A percentile compares a stretch with the other conserved stretches of the same genome.
Conservation (phyloP, 441 rosid species). For the Biscutella laevigata region DNA sequence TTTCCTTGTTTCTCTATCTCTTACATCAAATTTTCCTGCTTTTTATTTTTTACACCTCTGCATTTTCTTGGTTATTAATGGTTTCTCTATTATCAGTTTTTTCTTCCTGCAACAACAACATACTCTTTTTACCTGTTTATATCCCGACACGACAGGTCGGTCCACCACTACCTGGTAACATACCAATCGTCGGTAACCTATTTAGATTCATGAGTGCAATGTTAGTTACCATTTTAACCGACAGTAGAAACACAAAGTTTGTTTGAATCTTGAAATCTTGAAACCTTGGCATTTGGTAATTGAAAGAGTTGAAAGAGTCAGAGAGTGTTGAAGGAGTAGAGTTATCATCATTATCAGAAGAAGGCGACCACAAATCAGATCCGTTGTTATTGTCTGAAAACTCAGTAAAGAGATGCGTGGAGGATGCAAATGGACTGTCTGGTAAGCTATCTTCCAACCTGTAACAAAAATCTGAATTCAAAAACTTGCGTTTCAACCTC, state of each 20-base stretch:
- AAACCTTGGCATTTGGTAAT: slow-evolving; percentile 71
- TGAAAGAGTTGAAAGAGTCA: slow-evolving; percentile 31
- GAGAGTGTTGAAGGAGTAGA: slow-evolving; percentile 29
- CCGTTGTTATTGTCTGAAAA: slow-evolving; percentile 19
- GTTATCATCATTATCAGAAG: slow-evolving; percentile 34
- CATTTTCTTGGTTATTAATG: slow-evolving; percentile 15
- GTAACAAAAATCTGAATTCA: slow-evolving; percentile 19
- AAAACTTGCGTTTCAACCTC: neutral
- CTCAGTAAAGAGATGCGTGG: slow-evolving; percentile 21
- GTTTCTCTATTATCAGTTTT: slow-evolving; percentile 26
- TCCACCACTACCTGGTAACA: slow-evolving; percentile 63
- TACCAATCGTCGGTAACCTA: slow-evolving; percentile 44
- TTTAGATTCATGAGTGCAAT: neutral
- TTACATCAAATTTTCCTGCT: slow-evolving; percentile 18
- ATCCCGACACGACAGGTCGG: slow-evolving; percentile 81
- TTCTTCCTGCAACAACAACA: slow-evolving; percentile 20
- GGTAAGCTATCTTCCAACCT: slow-evolving; percentile 32
- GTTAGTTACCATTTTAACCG: slow-evolving; percentile 2
- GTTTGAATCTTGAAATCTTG: neutral
- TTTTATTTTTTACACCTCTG: slow-evolving; percentile 24
- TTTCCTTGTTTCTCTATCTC: slow-evolving; percentile 21
- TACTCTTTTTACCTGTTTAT: slow-evolving; percentile 30
- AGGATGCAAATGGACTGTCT: slow-evolving; percentile 26
- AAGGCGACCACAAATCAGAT: slow-evolving; percentile 27
- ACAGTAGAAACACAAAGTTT: neutral